A percentile compares a stretch with the other conserved stretches of the same genome.
Conservation (phyloP, 2,329 filamentous ascomycete genomes). For the Xylariaceae sp. region DNA sequence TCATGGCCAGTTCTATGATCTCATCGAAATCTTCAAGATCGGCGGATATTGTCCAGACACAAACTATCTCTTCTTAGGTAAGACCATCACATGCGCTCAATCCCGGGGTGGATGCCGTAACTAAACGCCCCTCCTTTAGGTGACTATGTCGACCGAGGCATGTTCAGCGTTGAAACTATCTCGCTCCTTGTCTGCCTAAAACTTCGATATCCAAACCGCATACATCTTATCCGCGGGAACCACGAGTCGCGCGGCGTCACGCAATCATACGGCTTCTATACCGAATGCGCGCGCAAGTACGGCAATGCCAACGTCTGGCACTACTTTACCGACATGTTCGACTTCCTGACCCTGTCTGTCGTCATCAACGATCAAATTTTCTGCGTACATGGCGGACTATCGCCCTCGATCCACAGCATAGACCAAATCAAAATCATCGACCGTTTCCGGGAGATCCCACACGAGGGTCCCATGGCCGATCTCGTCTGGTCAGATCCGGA, state of each 20-base stretch:
- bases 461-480: constrained; percentile 99
- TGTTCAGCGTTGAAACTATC: constrained; percentile 98
- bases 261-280: constrained; percentile 98
- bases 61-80: constrained; percentile 95
- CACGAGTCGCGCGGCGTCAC: constrained; percentile 97
- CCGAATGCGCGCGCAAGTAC: constrained; percentile 96
- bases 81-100: background rate
- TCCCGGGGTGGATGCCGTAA: too few species aligned
- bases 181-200: constrained; percentile 96
- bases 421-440: constrained; percentile 99
- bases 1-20: constrained; percentile 97
- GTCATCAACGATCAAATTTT: constrained; percentile 99
- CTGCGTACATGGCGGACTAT: constrained; percentile 90
- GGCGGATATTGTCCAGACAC: constrained; percentile 96
- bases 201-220: constrained; percentile 90
- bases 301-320: constrained; percentile 99
- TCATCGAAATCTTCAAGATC: constrained; percentile 99
- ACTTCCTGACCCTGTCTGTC: constrained; percentile 93
- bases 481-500: constrained; percentile 98
- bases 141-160: constrained; percentile 96
- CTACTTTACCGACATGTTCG: constrained; percentile 99
- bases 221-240: constrained; percentile 95
- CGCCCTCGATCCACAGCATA: constrained; percentile 91
- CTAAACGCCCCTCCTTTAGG: constrained; percentile 47
- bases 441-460: constrained; percentile 95